A percentile compares a stretch with the other conserved stretches of the same genome.
Evolutionary conservation across 148 eudicot species (phyloP).

Genomic region (Vaccinium vitisidaea): DNA sequence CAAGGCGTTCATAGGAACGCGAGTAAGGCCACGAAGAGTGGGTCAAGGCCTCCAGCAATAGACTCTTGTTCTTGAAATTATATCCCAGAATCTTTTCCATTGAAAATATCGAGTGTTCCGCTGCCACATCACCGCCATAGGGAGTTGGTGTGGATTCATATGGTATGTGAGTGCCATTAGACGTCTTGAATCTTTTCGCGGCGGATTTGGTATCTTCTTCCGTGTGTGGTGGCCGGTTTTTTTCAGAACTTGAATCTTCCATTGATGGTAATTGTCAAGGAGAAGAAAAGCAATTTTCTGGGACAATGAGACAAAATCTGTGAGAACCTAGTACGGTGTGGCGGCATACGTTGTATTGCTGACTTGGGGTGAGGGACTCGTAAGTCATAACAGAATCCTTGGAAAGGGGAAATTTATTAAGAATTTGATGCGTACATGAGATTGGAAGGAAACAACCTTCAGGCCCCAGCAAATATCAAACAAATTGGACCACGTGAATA

Average conservation of each 20-base stretch:
- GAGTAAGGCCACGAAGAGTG: not conserved
- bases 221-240: not conserved
- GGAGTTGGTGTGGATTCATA: not conserved
- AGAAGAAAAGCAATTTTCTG: not conserved
- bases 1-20: not conserved
- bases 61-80: not conserved
- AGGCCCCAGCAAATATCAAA: no score
- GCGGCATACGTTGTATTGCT: not conserved
- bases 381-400: not conserved
- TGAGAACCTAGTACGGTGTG: not conserved
- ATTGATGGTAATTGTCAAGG: not conserved
- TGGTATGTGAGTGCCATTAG: not conserved
- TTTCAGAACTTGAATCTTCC: not conserved
- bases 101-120: not conserved
- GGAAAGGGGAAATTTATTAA: not conserved
- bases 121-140: not conserved
- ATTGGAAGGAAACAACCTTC: no score
- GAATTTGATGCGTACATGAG: no score
- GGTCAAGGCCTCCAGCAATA: not conserved
- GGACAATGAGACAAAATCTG: not conserved
- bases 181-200: not conserved
- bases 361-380: not conserved
- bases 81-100: not conserved
- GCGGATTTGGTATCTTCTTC: not conserved
- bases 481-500: no score